Conservation (phyloP, 805 yeast species). For the Candida ascalaphidarum region DNA sequence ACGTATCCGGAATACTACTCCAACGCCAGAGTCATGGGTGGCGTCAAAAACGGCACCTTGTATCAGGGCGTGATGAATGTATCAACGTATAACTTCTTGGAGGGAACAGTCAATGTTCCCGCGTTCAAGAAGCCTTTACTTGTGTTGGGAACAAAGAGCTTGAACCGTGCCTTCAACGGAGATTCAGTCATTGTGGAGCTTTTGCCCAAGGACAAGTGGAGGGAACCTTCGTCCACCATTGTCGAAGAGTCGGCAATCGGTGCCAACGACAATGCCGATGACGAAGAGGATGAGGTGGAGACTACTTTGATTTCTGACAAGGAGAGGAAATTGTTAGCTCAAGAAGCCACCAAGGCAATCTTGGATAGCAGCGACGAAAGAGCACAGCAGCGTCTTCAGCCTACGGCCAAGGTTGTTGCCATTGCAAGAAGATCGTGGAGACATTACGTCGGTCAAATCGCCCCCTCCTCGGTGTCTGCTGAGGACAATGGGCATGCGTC, state of each 20-base stretch:
- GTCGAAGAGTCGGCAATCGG: constrained; percentile 66
- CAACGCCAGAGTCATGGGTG: constrained; percentile 81
- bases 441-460: constrained; percentile 88
- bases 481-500: constrained; percentile 55
- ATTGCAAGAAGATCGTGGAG: constrained; percentile 90
- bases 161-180: constrained; percentile 88
- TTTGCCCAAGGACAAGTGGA: constrained; percentile 81
- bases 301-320: constrained; percentile 49
- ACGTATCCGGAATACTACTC: constrained; percentile 73
- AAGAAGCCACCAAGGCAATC: constrained; percentile 59
- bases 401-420: constrained; percentile 92
- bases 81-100: constrained; percentile 80
- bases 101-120: constrained; percentile 69
- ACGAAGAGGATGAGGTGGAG: constrained; percentile 8
- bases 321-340: constrained; percentile 65
- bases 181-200: constrained; percentile 89
- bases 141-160: constrained; percentile 70
- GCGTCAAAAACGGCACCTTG: constrained; percentile 76
- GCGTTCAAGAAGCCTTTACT: constrained; percentile 76
- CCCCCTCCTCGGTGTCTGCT: constrained; percentile 57
- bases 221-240: constrained; percentile 70
- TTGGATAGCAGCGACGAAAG: constrained; percentile 36
- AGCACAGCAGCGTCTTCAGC: constrained; percentile 48
- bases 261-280: constrained; percentile 52
- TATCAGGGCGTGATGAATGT: constrained; percentile 79